These are phyloP conservation scores for Pulchroboletus neoregius DNA, from an alignment of 1,284 basidiomycete species.

Conservation along the genomic window DNA sequence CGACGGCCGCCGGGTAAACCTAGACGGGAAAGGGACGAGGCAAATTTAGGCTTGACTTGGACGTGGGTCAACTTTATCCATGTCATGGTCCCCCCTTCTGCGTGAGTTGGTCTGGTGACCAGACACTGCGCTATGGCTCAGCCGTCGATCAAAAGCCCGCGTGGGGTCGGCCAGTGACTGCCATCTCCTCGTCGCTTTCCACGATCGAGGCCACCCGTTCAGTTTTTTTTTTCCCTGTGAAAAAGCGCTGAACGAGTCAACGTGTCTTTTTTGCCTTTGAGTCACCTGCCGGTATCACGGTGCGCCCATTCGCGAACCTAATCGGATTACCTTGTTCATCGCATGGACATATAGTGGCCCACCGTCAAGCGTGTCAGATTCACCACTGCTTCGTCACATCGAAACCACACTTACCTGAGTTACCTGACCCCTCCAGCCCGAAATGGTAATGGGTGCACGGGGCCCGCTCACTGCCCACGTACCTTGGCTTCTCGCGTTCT, in stretches of 20 bases:
- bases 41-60: neutral
- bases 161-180: no score
- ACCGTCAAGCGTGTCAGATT: no score
- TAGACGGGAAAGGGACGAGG: neutral
- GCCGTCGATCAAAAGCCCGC: no score
- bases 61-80: neutral
- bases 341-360: neutral
- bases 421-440: neutral
- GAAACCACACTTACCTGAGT: neutral
- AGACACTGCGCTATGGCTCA: no score
- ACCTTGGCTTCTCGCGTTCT: neutral
- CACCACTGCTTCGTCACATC: no score
- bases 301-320: no score
- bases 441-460: neutral
- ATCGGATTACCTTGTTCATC: neutral
- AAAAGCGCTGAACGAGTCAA: neutral
- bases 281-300: no score
- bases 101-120: no score
- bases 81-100: neutral
- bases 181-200: neutral
- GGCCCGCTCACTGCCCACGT: neutral
- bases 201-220: neutral
- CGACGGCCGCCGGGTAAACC: neutral
- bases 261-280: no score
- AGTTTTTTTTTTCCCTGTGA: no score